Evolutionary conservation across 2,329 filamentous ascomycete genomes (phyloP), one percentile per base, ranked within the genome.

Genomic region (Ascochyta fabae): DNA sequence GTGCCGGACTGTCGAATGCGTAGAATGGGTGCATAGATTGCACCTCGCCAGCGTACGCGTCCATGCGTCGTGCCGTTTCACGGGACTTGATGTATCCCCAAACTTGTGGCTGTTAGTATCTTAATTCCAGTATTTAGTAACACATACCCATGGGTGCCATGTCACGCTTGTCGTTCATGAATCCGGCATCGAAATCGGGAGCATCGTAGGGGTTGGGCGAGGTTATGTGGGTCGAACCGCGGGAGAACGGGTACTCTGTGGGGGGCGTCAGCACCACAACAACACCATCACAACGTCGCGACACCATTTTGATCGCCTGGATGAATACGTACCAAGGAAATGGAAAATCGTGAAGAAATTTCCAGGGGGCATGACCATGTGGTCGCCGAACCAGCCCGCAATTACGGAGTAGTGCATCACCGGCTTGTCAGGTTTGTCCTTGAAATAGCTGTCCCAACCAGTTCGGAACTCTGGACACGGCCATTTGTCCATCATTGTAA

Each of bases 261-360:
- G 10, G 12, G 29, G 2, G 2, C 13, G 29, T 31, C 13, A 31
- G 13, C 29, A 31, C 12, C 12, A 15, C 12, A 31, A 31, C 7
- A 9, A 7, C 9, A 29, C 9, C 29, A 15, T 12, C 29, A 31
- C 27, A 10, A 29, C 27, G 12, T 29, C 27, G 27, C 27, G 27
- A 29, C 27, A 9, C 9, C 9, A 29, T 29, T 29, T 10, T 29
- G 8, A 10, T 10, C 9, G 8, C 8, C 7, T 9, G 9, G 12
- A 29, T 10, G 27, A 29, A 10, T 10, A 29, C 27, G 1, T 13
- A 15, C 10, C 29, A 35, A 91, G 75, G 83, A 91, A 92, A 74
- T 91, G 88, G 83, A 91, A 91, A 88, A 92, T 92, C 69, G 86
- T 89, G 79, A 92, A 91, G 82, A 91, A 92, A 61, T 92, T 91